A percentile compares a stretch with the other conserved stretches of the same genome.
Evolutionary conservation across 306 rosid genomes (phyloP).

Genomic region (Oxytropis ochrocephala): DNA sequence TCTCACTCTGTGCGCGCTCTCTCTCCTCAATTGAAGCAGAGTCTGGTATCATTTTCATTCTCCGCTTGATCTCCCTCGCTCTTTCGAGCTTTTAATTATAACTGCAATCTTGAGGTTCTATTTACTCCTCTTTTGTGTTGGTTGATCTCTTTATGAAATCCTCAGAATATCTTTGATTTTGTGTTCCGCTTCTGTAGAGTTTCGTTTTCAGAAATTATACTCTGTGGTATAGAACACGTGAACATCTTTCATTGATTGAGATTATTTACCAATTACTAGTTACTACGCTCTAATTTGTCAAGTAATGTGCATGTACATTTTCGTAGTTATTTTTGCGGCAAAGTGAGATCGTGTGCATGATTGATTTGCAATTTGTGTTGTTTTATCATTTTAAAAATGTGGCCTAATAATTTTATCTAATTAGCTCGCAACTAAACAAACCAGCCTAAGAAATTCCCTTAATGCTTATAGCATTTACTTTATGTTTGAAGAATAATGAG

Average conservation of each 20-base stretch:
- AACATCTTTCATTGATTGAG: neutral
- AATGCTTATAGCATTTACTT: neutral
- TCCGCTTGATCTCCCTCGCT: neutral
- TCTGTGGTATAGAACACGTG: neutral
- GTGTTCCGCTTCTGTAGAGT: neutral
- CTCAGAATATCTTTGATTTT: neutral
- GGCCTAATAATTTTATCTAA: neutral
- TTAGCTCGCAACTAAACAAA: neutral
- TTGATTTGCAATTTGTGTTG: neutral
- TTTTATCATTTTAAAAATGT: neutral
- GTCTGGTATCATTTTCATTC: neutral
- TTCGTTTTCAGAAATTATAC: neutral
- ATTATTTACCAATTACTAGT: neutral
- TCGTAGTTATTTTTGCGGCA: neutral
- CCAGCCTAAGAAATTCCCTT: neutral
- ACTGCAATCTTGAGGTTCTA: neutral
- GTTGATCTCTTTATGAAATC: neutral
- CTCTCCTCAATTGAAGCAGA: neutral
- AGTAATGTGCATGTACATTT: neutral
- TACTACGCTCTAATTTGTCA: neutral
- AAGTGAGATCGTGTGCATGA: neutral
- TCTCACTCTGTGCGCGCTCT: neutral
- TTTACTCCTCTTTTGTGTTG: neutral
- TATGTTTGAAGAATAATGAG: neutral
- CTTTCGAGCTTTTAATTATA: neutral